Evolutionary conservation across 495 filamentous ascomycete species (phyloP).

Genomic region (Penicillium alfredii): DNA sequence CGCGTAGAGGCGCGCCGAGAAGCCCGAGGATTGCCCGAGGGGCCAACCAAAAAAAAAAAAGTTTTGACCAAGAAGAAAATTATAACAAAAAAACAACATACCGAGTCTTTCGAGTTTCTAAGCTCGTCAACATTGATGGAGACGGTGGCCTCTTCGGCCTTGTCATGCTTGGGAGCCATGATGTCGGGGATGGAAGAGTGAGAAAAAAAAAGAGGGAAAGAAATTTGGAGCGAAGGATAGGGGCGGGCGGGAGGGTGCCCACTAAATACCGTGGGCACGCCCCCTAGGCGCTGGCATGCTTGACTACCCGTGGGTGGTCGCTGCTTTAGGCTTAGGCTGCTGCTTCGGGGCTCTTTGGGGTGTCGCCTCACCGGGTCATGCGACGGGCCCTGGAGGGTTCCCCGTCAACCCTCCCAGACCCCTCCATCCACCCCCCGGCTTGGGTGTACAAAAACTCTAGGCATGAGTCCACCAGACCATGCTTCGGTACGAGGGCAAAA

Average conservation of each 20-base stretch:
- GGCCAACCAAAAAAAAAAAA: slow-evolving; percentile 2
- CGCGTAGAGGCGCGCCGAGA: slow-evolving; percentile 21
- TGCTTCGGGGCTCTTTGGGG: too few species aligned
- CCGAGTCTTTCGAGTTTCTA: slow-evolving; percentile 56
- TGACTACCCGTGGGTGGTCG: too few species aligned
- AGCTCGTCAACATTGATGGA: slow-evolving; percentile 56
- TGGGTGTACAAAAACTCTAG: too few species aligned
- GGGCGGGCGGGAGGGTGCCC: slow-evolving; percentile 7
- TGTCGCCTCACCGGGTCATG: too few species aligned
- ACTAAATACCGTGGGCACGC: slow-evolving; percentile 21
- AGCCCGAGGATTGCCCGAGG: slow-evolving; percentile 16
- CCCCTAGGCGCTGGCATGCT: slow-evolving; percentile 7
- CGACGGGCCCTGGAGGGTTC: neutral
- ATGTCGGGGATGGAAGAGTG: slow-evolving; percentile 8
- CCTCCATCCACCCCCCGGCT: too few species aligned
- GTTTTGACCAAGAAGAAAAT: slow-evolving; percentile 4
- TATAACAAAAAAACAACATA: slow-evolving; percentile 38
- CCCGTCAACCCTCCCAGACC: too few species aligned
- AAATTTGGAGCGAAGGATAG: slow-evolving; percentile 5
- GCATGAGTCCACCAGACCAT: too few species aligned
- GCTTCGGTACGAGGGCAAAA: too few species aligned
- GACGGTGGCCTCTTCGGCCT: slow-evolving; percentile 30
- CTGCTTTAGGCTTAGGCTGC: slow-evolving; percentile 29
- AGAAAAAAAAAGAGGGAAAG: slow-evolving; percentile 10
- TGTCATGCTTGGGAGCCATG: slow-evolving; percentile 32